phyloP scores from a whole-genome alignment of 2,329 filamentous ascomycete species.

The Ophiostoma novo-ulmi region DNA sequence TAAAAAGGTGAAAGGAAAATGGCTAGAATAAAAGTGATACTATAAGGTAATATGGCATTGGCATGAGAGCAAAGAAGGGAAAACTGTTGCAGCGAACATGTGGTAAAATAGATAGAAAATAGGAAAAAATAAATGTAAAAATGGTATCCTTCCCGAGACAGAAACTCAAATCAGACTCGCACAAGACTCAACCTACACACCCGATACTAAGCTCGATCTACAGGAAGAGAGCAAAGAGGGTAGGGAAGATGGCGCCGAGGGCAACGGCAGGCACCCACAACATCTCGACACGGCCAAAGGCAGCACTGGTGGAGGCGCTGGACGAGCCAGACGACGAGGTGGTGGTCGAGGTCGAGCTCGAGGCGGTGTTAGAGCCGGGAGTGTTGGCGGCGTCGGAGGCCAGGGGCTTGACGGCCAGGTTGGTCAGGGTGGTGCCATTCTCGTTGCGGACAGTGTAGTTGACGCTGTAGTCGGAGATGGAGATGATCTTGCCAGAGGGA shows the following conservation, averaged over 20 bases:
- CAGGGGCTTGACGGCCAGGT: conserved; percentile 46
- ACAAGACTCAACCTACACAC: not conserved
- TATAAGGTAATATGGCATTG: not conserved
- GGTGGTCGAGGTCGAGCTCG: conserved; percentile 21
- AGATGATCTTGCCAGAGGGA: conserved; percentile 60
- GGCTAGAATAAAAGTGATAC: conserved; percentile 11
- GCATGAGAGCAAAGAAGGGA: not conserved
- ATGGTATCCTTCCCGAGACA: conserved; percentile 4
- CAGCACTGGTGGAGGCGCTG: conserved; percentile 28
- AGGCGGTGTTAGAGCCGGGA: conserved; percentile 39
- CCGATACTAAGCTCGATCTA: not conserved
- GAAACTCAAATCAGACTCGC: not conserved
- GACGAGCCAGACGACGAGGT: conserved; percentile 15
- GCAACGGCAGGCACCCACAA: conserved; percentile 21
- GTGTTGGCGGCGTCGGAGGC: conserved; percentile 43
- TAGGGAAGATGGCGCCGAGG: conserved; percentile 18
- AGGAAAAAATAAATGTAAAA: not conserved
- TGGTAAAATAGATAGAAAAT: not conserved
- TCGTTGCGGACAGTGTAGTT: conserved; percentile 57
- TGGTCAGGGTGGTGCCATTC: conserved; percentile 54
- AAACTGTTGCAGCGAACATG: not conserved
- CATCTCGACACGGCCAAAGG: conserved; percentile 22
- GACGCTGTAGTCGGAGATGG: conserved; percentile 53
- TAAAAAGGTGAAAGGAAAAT: not conserved
- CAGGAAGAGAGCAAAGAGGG: conserved; percentile 21